Percentiles rank a stretch among this genome's conserved stretches.
Evolutionary conservation across 176 grass and related monocot species (phyloP).

Genomic region (Olyra latifolia): DNA sequence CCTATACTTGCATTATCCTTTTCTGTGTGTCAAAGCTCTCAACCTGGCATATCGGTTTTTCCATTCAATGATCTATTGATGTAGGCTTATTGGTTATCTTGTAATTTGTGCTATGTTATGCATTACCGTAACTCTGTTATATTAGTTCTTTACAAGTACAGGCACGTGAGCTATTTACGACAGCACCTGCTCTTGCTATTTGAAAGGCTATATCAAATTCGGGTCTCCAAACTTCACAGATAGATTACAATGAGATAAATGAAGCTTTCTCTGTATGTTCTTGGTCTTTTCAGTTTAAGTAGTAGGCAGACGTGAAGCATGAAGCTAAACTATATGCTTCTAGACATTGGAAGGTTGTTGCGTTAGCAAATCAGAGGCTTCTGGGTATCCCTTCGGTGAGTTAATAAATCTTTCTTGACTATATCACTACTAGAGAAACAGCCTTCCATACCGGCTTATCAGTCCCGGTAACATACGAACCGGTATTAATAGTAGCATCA

Average conservation of each 20-base stretch:
- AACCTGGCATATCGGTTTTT: not conserved
- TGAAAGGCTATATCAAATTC: constrained; percentile 90
- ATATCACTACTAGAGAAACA: too few relatives aligned
- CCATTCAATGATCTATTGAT: not conserved
- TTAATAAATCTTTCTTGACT: not conserved
- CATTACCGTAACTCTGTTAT: not conserved
- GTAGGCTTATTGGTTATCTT: not conserved
- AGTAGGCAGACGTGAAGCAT: too few relatives aligned
- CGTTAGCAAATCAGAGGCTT: too few relatives aligned
- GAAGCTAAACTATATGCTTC: too few relatives aligned
- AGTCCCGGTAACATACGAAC: too few relatives aligned
- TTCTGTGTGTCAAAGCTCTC: not conserved
- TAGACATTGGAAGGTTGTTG: too few relatives aligned
- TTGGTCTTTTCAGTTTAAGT: too few relatives aligned
- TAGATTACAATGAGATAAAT: too few relatives aligned
- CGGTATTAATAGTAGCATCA: too few relatives aligned
- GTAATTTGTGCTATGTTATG: not conserved
- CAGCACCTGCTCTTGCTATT: constrained; percentile 87
- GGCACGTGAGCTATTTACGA: constrained; percentile 92
- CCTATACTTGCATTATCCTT: not conserved
- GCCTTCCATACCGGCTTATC: too few relatives aligned
- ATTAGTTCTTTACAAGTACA: constrained; percentile 33
- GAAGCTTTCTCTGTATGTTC: too few relatives aligned
- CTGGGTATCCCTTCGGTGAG: too few relatives aligned
- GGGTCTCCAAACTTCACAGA: constrained; percentile 70